A percentile compares a stretch with the other conserved stretches of the same genome.
Conservation (phyloP, 169 alveolate species). For the Cryptosporidium sp. region DNA sequence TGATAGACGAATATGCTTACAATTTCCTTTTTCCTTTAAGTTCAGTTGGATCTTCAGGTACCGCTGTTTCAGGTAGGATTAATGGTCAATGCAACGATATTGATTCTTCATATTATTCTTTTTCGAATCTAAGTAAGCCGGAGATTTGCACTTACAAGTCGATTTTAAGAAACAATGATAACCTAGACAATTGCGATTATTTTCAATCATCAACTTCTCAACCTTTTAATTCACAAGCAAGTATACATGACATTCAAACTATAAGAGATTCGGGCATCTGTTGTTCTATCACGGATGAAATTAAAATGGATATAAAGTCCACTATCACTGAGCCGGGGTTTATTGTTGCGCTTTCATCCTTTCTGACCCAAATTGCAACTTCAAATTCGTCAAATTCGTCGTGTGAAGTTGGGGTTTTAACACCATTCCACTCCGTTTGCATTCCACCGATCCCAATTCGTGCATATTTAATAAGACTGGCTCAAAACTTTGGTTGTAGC, state of each 20-base stretch:
- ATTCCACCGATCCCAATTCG: slow-evolving; percentile 88
- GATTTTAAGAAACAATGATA: not conserved
- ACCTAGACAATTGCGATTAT: not conserved
- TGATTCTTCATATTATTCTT: not conserved
- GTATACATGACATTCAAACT: not conserved
- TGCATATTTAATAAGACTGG: slow-evolving; percentile 86
- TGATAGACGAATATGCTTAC: slow-evolving; percentile 21
- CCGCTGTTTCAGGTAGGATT: slow-evolving; percentile 1
- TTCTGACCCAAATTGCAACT: slow-evolving; percentile 78
- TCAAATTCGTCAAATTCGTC: slow-evolving; percentile 70
- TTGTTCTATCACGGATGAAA: not conserved
- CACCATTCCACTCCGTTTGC: slow-evolving; percentile 88
- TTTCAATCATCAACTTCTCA: not conserved
- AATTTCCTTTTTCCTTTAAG: slow-evolving; percentile 25
- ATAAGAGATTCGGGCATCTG: not conserved
- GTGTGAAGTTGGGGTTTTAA: slow-evolving; percentile 79
- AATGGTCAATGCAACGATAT: not conserved
- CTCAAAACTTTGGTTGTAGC: slow-evolving; percentile 88
- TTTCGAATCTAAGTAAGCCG: not conserved
- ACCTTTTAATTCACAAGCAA: not conserved
- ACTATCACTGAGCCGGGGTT: slow-evolving; percentile 79
- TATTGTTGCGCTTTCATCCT: slow-evolving; percentile 76
- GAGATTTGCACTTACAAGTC: slow-evolving; percentile 14
- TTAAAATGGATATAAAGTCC: not conserved
- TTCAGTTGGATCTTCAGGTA: slow-evolving; percentile 18